Base-by-base conservation (phyloP, 2,329 filamentous ascomycete genomes). In the Fonsecaea pedrosoi region DNA sequence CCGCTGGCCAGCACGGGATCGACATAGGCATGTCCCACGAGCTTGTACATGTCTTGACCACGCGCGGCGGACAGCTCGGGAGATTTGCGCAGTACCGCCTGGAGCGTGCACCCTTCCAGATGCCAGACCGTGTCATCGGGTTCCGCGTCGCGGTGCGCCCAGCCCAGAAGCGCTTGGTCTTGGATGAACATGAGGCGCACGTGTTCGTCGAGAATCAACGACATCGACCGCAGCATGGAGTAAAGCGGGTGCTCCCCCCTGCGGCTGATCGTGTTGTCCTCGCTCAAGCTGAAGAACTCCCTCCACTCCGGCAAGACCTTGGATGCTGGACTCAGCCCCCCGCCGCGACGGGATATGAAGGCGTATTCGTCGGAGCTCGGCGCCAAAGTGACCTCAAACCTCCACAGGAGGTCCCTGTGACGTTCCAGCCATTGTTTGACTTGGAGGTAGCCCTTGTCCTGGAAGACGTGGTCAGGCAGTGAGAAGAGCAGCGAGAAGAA, bases 1-100 rank as follows among this genome's bases (percentile, higher is more conserved):
- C 67, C 67, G 30, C 67, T 69, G 1, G 64, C 67, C 67, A 69
- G 57, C 7, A 69, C 64, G 3, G 67, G 60, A 38, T 69, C 67
- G 21, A 69, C 63, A 40, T 69, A 69, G 12, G 63, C 63, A 55
- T 66, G 67, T 13, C 67, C 67, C 12, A 69, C 54, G 12, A 69
- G 53, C 8, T 34, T 60, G 50, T 66, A 69, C 2, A 64, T 42
- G 9, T 57, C 60, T 42, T 57, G 18, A 13, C 61, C 63, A 32
- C 59, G 34, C n/a, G 54, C 10, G 10, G 50, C 32, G 15, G 63
- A 63, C 12, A 66, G 37, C 35, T 42, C 50, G 12, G 58, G 10
- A 6, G 63, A 62, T 34, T 60, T 66, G 6, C 64, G 63, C 2
- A 69, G 67, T 12, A 69, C 64, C 13, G 67, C 64, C 32, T 60